Base-by-base conservation (phyloP, 768 basidiomycete species). In the Cantharellus anzutake region DNA sequence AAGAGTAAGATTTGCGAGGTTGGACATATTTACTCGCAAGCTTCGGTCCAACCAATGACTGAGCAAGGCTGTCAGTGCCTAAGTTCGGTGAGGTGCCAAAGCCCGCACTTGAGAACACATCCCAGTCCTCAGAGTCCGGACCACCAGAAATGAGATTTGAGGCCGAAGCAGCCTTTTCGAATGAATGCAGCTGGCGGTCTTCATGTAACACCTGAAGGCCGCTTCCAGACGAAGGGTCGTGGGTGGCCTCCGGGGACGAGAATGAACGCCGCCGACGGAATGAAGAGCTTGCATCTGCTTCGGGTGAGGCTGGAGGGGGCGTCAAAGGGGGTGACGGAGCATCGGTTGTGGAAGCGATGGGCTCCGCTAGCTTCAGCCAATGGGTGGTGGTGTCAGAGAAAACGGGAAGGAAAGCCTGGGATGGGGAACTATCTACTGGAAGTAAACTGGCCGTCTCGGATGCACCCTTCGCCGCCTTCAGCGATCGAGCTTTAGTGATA, bases 81-180 rank as follows among this genome's bases (percentile, higher is more conserved):
- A 48, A 29, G 44, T 11, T 29, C 11, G 44, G 44, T 29, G 44
- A 48, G 44, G 44, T 48, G 11, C 44, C 44, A 48, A 83, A 88
- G 2, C 86, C 86, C 0, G 77, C 71, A 1, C 76, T 70, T 0
- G 84, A 80, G 68, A 88, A 87, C 42, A 81, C 77, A 3, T 74
- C 67, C 86, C 86, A 88, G 64, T 85, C 82, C 34, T 67, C 67
- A 68, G 66, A 2, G 53, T 48, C 29, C 44, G 29, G 11, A 11
- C 29, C 44, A 48, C 44, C 29, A 11, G 44, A 48, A 48, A 11
- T 48, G 11, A 48, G 29, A 11, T 11, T 48, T 11, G 44, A 11
- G 44, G 44, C 11, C 11, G 44, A 48, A 48, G 44, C 44, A 11
- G 44, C 44, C 29, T 48, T 48, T 29, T 48, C 44, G 11, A 29